phyloP scores from a whole-genome alignment of 2,329 filamentous ascomycete genomes.

The Aspergillus floridensis region DNA sequence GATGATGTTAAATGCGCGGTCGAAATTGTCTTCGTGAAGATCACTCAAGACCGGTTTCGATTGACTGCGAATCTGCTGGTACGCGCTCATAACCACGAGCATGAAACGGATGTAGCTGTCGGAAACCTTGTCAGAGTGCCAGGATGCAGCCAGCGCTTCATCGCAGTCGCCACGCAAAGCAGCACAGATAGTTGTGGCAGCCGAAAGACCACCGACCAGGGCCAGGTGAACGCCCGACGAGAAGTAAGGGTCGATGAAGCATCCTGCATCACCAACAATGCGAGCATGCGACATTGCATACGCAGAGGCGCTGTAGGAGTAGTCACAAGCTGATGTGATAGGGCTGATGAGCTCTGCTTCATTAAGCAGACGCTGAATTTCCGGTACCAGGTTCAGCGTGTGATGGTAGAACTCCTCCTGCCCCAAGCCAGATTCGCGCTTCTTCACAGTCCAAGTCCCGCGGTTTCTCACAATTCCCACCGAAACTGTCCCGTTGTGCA shows the following conservation, averaged over 20 bases:
- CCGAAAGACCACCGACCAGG: slow-evolving; percentile 43
- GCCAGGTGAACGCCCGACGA: slow-evolving; percentile 51
- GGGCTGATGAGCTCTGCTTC: slow-evolving; percentile 34
- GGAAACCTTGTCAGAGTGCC: slow-evolving; percentile 47
- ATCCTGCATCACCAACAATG: slow-evolving; percentile 49
- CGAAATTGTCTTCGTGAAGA: slow-evolving; percentile 4
- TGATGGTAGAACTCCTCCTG: slow-evolving; percentile 15
- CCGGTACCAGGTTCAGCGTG: slow-evolving; percentile 1
- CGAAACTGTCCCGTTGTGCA: slow-evolving; percentile 44
- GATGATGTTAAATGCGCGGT: background rate
- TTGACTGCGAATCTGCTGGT: slow-evolving; percentile 11
- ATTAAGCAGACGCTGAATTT: slow-evolving; percentile 30
- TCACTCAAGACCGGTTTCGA: slow-evolving; percentile 4
- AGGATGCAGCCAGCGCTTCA: slow-evolving; percentile 37
- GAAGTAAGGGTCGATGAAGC: slow-evolving; percentile 52
- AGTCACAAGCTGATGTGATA: slow-evolving; percentile 47
- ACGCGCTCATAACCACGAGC: slow-evolving; percentile 29
- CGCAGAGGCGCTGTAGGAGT: slow-evolving; percentile 46
- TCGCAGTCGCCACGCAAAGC: slow-evolving; percentile 25
- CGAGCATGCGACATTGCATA: slow-evolving; percentile 44
- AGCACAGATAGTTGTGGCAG: slow-evolving; percentile 42
- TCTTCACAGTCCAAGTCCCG: background rate
- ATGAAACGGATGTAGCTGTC: slow-evolving; percentile 51
- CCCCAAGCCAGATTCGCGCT: background rate
- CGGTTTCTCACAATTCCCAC: slow-evolving; percentile 3